phyloP scores from a whole-genome alignment of 139 green algal genomes.

The Ettlia oleoabundans region DNA sequence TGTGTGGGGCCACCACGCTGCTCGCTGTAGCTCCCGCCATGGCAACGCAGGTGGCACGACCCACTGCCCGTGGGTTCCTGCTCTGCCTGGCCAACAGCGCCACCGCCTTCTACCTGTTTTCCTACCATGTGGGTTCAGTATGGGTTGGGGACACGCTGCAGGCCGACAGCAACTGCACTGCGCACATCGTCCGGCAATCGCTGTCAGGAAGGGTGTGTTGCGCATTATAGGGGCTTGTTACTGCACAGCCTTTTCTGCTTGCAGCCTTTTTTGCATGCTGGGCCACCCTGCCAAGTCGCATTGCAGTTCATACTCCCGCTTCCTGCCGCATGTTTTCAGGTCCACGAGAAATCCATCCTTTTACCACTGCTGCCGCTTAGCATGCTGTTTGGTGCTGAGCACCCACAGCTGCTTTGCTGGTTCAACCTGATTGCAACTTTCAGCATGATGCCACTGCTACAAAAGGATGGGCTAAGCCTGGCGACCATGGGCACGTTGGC shows the following conservation, averaged over 20 bases:
- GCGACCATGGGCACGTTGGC: conserved; percentile 52
- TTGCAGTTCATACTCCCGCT: not conserved
- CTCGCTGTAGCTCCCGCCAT: conserved; percentile 64
- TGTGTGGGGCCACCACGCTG: conserved; percentile 74
- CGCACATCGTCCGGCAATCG: too few species aligned
- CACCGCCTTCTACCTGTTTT: conserved; percentile 96
- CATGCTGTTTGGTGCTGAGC: conserved; percentile 65
- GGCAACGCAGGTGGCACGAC: conserved; percentile 69
- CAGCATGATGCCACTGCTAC: conserved; percentile 93
- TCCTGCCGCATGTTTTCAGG: conserved; percentile 55
- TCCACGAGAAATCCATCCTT: conserved; percentile 98
- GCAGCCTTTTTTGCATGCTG: too few species aligned
- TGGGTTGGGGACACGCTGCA: not conserved
- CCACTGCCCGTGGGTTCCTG: conserved; percentile 73
- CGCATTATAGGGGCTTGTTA: too few species aligned
- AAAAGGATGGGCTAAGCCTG: conserved; percentile 76
- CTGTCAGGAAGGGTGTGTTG: too few species aligned
- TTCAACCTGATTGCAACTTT: conserved; percentile 67
- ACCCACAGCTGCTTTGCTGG: conserved; percentile 66
- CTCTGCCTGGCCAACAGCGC: conserved; percentile 81
- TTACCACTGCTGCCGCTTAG: conserved; percentile 88
- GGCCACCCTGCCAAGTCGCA: not conserved
- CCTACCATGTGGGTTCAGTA: conserved; percentile 84
- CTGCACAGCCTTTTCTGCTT: too few species aligned
- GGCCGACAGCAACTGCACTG: too few species aligned